Evolutionary conservation across 164 flowering plant genomes (phyloP).

Genomic region (Umbilicus rupestris): DNA sequence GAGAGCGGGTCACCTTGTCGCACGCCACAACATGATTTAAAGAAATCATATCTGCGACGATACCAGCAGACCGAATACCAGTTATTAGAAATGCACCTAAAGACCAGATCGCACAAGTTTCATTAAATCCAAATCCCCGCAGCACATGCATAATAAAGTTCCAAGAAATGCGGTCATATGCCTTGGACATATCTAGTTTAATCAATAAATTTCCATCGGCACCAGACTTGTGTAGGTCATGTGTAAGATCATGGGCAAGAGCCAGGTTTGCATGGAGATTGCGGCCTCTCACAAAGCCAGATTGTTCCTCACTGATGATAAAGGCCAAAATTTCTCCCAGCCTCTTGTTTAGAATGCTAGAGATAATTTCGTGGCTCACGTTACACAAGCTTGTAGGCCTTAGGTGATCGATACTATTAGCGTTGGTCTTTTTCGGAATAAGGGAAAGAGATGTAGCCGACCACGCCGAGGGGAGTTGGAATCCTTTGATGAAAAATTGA

Average conservation of each 20-base stretch:
- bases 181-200: too few relatives aligned
- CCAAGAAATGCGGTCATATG: too few relatives aligned
- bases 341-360: neutral
- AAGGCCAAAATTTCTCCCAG: neutral
- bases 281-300: neutral
- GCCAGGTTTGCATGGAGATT: neutral
- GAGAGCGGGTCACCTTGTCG: neutral
- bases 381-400: slow-evolving; percentile 6
- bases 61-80: neutral
- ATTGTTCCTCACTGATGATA: neutral
- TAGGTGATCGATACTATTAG: neutral
- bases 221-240: too few relatives aligned
- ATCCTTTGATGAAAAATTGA: neutral
- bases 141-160: too few relatives aligned
- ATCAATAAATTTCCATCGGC: too few relatives aligned
- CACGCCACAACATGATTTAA: neutral
- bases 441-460: neutral
- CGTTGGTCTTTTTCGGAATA: neutral
- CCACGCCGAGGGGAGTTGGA: neutral
- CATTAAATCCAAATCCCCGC: too few relatives aligned
- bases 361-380: neutral
- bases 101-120: too few relatives aligned
- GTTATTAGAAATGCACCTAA: too few relatives aligned
- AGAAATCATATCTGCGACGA: too few relatives aligned
- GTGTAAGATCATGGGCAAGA: neutral